These are phyloP conservation scores for Galerina marginata DNA, from an alignment of 768 basidiomycete genomes.

Conservation along the genomic window DNA sequence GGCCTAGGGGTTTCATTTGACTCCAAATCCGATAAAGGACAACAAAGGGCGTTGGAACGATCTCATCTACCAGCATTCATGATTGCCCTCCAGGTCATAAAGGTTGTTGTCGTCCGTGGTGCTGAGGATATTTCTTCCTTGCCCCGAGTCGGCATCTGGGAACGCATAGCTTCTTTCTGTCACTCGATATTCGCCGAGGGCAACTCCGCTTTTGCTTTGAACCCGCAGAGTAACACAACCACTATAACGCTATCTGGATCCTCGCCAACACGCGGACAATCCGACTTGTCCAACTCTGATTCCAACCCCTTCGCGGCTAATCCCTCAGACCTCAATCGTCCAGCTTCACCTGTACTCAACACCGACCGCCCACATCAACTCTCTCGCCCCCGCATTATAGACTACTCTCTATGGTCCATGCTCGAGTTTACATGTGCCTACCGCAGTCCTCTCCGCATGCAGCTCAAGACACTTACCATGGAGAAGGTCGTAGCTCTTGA, in stretches of 20 bases:
- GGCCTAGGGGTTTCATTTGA: constrained; percentile 32
- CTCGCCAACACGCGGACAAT: constrained; percentile 51
- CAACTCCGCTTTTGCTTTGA: constrained; percentile 62
- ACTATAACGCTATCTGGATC: constrained; percentile 58
- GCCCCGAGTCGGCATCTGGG: constrained; percentile 63
- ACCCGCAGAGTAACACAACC: constrained; percentile 45
- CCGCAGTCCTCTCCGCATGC: constrained; percentile 65
- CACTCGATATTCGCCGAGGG: constrained; percentile 59
- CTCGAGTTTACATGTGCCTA: constrained; percentile 69
- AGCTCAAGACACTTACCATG: constrained; percentile 66
- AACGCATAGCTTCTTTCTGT: constrained; percentile 58
- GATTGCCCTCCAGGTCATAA: constrained; percentile 68
- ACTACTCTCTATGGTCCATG: constrained; percentile 76
- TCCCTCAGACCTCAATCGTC: constrained; percentile 33
- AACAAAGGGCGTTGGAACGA: constrained; percentile 24
- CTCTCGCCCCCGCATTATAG: constrained; percentile 60
- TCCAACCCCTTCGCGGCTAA: constrained; percentile 25
- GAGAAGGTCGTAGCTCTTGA: constrained; percentile 66
- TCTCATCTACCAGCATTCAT: constrained; percentile 48
- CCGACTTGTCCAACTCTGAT: constrained; percentile 31
- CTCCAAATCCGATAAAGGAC: constrained; percentile 43
- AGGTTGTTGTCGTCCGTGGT: constrained; percentile 69
- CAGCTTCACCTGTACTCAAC: constrained; percentile 24
- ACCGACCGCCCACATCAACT: constrained; percentile 20
- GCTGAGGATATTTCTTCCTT: constrained; percentile 60